A percentile compares a stretch with the other conserved stretches of the same genome.
Evolutionary conservation across 768 basidiomycete species (phyloP).

Genomic region (Ramaria sp.): DNA sequence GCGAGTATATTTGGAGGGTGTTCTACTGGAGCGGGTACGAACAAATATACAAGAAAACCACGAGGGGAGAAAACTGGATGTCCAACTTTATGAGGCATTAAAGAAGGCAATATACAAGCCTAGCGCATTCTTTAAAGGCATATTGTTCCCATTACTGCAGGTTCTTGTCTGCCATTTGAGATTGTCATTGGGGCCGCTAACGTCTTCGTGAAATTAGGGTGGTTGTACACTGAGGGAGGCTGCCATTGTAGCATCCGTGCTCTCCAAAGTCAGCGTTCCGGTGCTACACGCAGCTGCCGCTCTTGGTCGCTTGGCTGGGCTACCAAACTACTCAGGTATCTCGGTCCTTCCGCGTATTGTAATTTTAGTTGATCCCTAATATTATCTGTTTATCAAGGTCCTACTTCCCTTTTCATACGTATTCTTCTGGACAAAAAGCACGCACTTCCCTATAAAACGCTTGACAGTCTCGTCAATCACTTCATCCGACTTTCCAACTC

Average conservation of each 20-base stretch:
- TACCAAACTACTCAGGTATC: constrained; percentile 83
- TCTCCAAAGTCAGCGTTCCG: constrained; percentile 85
- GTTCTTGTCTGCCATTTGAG: constrained; percentile 33
- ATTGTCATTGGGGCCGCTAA: constrained; percentile 1
- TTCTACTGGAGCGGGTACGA: constrained; percentile 80
- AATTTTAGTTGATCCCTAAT: background rate
- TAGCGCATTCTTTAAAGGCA: constrained; percentile 95
- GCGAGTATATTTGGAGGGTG: constrained; percentile 84
- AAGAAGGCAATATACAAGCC: constrained; percentile 93
- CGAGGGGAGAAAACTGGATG: constrained; percentile 64
- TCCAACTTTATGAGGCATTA: constrained; percentile 89
- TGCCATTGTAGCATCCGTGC: constrained; percentile 83
- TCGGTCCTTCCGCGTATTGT: background rate
- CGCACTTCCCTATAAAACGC: constrained; percentile 93
- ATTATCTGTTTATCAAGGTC: constrained; percentile 33
- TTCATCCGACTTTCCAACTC: constrained; percentile 93
- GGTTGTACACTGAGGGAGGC: constrained; percentile 93
- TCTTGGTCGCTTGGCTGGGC: constrained; percentile 81
- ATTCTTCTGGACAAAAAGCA: constrained; percentile 97
- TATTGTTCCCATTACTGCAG: constrained; percentile 90
- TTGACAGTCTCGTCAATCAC: constrained; percentile 96
- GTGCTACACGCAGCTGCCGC: constrained; percentile 97
- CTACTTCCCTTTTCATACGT: constrained; percentile 94
- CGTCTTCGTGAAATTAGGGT: constrained; percentile 25
- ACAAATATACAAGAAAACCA: constrained; percentile 73